Evolutionary conservation across 2,329 filamentous ascomycete genomes (phyloP), one percentile per base, ranked within the genome.

Genomic region (Proliferodiscus dingleyae): DNA sequence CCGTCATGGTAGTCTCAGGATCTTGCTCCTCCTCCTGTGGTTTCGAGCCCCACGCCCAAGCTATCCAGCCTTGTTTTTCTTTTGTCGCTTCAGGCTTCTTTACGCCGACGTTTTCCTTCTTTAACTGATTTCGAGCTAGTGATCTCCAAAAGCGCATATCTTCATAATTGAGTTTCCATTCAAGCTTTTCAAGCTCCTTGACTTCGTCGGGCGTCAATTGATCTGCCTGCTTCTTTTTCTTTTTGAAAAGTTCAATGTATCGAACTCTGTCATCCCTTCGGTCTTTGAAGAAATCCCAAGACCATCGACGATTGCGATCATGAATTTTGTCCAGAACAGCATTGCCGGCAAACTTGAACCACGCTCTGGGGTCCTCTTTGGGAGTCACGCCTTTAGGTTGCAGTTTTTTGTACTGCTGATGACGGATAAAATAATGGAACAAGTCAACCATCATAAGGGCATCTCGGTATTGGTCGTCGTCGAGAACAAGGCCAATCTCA

Each of bases 61-160:
- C 77, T 19, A 87, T 68, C 93, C 93, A 99, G 4, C 88, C 89
- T 62, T 94, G 87, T 55, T 88, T 84, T 46, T 81, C 72, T 72
- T 73, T 59, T 66, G 70, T 22, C 56, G 69, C 54, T n/a, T 60
- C 71, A 61, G 75, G 75, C 60, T 88, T 93, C 59, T 91, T 81
- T n/a, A 91, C 81, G 26, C 87, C 87, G 2, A 93, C 84, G 52
- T 95, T 94, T 63, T 99, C 93, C 64, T 96, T 97, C 58, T 89
- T 89, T 11, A 99, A 73, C 64, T 98, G 87, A 56, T 95, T 98
- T 19, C 93, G 83, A 23, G 91, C 93, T 46, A 98, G 65, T 0
- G 93, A 97, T 52, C 93, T 79, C 90, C 93, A 99, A 69, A 98
- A 99, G 4, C 93, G 85, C 43, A 99, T 74, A 63, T 98, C 94